Percentiles rank a stretch among this genome's conserved stretches.
phyloP scores from a whole-genome alignment of 148 eudicot species.

The Drosera capensis region DNA sequence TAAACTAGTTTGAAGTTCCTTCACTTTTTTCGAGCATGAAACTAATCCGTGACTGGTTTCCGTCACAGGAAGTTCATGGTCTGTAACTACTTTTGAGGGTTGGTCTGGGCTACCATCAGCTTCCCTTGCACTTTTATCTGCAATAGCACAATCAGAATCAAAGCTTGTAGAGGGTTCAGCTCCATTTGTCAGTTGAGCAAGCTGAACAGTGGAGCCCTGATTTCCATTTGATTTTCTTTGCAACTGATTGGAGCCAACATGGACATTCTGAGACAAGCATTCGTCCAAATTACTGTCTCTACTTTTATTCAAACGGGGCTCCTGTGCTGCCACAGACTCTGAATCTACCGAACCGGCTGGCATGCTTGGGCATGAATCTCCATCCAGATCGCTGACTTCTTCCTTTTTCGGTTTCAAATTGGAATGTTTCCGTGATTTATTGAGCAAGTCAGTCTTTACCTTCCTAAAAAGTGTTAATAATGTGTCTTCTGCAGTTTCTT shows the following conservation, averaged over 20 bases:
- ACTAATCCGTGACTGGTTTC: conserved; percentile 14
- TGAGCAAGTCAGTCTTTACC: conserved; percentile 36
- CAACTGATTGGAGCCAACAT: conserved; percentile 4
- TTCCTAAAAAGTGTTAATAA: conserved; percentile 50
- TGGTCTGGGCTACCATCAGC: conserved; percentile 5
- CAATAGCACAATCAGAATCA: conserved; percentile 8
- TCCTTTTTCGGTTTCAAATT: conserved; percentile 23
- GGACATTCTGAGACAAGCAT: conserved; percentile 4
- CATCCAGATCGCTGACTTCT: conserved; percentile 12
- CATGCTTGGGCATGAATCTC: conserved; percentile 13
- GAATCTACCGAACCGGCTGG: conserved; percentile 13
- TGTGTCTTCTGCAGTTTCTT: conserved; percentile 42
- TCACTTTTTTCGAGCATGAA: conserved; percentile 19
- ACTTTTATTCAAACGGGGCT: conserved; percentile 7
- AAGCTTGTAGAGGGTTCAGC: conserved; percentile 5
- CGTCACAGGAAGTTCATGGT: conserved; percentile 15
- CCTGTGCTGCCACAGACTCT: conserved; percentile 2
- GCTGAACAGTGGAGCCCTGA: conserved; percentile 10
- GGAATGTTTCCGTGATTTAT: conserved; percentile 24
- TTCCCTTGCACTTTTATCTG: conserved; percentile 6
- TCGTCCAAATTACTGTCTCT: conserved; percentile 14
- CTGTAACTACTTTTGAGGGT: conserved; percentile 9
- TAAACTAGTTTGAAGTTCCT: conserved; percentile 10
- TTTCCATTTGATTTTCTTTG: conserved; percentile 6
- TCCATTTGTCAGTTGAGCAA: conserved; percentile 1